Base-by-base conservation (phyloP, 768 basidiomycete genomes). In the Peribolospora baueri region DNA sequence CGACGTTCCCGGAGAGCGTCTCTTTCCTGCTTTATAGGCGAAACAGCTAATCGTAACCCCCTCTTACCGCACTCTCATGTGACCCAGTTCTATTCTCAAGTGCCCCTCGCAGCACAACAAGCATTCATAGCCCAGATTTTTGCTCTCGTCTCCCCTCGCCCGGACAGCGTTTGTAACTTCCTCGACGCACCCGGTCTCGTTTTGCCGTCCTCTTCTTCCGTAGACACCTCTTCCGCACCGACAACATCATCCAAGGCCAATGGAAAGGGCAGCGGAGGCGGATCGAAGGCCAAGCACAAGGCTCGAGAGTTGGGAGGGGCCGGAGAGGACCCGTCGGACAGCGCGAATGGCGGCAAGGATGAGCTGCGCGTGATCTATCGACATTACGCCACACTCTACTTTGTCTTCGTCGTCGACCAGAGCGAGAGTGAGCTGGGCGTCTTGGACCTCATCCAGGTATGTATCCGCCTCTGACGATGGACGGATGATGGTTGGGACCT, bases 381-480 rank as follows among this genome's bases (percentile, higher is more conserved):
- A 52, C 86, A 79, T 67, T 97, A 95, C 66, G 91, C 91, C 3
- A 97, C 91, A 2, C 74, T 98, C 45, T 87, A 85, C 68, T 97
- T 98, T 64, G 87, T 91, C 9, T 90, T 97, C 67, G 85, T 97
- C 5, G 90, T 97, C 5, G 91, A 97, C 64, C 79, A 80, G 38
- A 83, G 85, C 13, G 93, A 98, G 70, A 95, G 88, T 63, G 93
- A 97, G 68, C 74, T 98, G 36, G 93, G 91, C 3, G 82, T 97
- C 59, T 70, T 98, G 48, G 93, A 98, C 65, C 70, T 98, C 58
- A 95, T 98, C 51, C 93, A 98, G 75, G 90, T 88, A 62, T 56
- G 78, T 56, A 2, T 50, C 41, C 8, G 6, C 50, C 4, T 43
- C 42, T 7, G 42, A 1, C 25, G 25, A 25, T 25, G 25, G 25